Evolutionary conservation across 2,329 filamentous ascomycete species (phyloP), one percentile per base, ranked within the genome.

Genomic region (Cercospora sp.): DNA sequence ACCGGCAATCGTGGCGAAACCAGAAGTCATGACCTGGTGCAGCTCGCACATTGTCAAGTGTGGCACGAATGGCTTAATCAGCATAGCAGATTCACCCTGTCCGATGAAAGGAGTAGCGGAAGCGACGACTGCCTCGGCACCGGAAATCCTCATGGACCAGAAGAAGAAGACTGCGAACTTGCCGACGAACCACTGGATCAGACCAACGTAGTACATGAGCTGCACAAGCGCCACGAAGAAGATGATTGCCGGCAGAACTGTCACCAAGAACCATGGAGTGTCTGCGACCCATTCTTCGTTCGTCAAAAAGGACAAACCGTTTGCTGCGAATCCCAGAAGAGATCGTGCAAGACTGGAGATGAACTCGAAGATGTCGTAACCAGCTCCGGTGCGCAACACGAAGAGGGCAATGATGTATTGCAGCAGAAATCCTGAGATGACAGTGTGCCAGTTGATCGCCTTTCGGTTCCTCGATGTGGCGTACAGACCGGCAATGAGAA

Each of bases 201-300:
- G 84, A 2, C 91, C 91, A 74, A 89, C 85, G 83, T 94, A 91
- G 83, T 92, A 96, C 53, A 96, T 81, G 42, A 97, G 87, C 80
- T 96, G 91, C 28, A 97, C 92, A n/a, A 97, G 84, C 1, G 93
- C 89, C 67, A 97, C 91, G 87, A 97, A 97, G 88, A 97, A 97
- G 82, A 97, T 92, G 80, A 97, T 96, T 75, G 94, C 89, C 0
- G 94, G 93, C n/a, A 96, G 85, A 70, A 97, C 93, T 60, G 85
- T 83, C 60, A 90, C 85, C 71, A 97, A 84, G 86, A 97, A 97
- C 67, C 63, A 66, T 86, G 86, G 93, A 3, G 75, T 73, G 0
- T 84, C 75, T 3, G 79, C 40, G 3, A 82, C 76, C 5, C 84
- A 82, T 7, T 79, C 78, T 0, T 74, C 64, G 13, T 82, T 81